Evolutionary conservation across 352 stramenopile genomes (phyloP), one percentile per base, ranked within the genome.

Genomic region (Pythium oligandrum): DNA sequence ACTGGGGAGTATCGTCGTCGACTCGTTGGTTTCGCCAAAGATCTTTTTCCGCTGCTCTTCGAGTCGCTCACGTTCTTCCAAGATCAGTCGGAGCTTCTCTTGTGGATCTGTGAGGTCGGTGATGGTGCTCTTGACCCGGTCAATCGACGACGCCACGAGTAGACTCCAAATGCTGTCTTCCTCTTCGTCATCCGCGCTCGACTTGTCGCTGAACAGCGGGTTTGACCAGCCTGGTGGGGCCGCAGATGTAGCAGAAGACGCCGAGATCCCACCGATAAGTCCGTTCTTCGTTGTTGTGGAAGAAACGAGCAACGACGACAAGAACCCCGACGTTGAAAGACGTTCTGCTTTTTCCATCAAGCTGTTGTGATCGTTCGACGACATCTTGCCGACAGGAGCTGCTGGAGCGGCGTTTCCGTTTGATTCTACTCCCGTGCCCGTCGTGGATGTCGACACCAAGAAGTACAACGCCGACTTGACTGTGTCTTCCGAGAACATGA

Each of bases 151-250:
- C 3, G 75, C 70, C 3, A 90, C 63, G 10, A 90, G 55, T 32
- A 88, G 66, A 42, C 76, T 83, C 80, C 77, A 90, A 38, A 88
- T 83, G 40, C 74, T 85, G 52, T 88, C 75, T 11, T 75, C 52
- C n/a, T 72, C 64, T 36, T 76, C 64, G 2, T 83, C 76, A 34
- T 85, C 74, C 66, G 74, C 17, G 60, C 67, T 26, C 43, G 55
- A 40, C 57, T 65, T 68, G 57, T 26, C 17, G 17, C 61, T 86
- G 48, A 85, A 85, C 5, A 84, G 43, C 7, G 75, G 71, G 44
- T 86, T 84, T 6, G 58, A 55, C 37, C 39, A 56, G 35, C 9
- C 17, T 4, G 35, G 34, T 7, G 35, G n/a, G 4, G 46, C 49
- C 51, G 54, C 48, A 1, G 53, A 57, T 0, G 47, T 62, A 1